A percentile compares a stretch with the other conserved stretches of the same genome.
These are phyloP conservation scores for Citeromyces matritensis DNA, from an alignment of 805 yeast species.

Conservation along the genomic window DNA sequence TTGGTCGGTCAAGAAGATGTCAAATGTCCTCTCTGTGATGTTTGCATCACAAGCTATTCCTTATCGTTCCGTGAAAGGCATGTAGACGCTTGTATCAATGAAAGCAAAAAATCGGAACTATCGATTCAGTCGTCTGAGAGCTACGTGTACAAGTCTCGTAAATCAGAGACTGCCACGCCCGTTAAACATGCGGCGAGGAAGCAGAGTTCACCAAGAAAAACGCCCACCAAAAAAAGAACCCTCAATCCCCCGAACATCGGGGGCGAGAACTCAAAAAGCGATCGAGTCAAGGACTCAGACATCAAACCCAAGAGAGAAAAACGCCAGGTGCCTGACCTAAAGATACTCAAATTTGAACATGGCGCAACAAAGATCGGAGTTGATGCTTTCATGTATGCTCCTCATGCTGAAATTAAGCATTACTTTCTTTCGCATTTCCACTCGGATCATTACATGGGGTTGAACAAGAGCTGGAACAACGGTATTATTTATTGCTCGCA, in stretches of 20 bases:
- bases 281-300: slow-evolving; percentile 1
- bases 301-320: slow-evolving; percentile 9
- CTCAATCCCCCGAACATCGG: too few relatives aligned
- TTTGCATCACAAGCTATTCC: slow-evolving; percentile 19
- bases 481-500: slow-evolving; percentile 62
- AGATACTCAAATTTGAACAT: slow-evolving; percentile 27
- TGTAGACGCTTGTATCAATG: slow-evolving; percentile 33
- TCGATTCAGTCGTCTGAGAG: slow-evolving; percentile 1
- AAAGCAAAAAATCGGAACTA: slow-evolving; percentile 1
- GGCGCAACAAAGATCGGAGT: slow-evolving; percentile 28
- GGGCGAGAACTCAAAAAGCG: slow-evolving; percentile 1
- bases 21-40: slow-evolving; percentile 37
- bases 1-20: slow-evolving; percentile 4
- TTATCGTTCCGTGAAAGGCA: slow-evolving; percentile 32
- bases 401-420: slow-evolving; percentile 25
- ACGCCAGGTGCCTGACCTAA: slow-evolving; percentile 36
- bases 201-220: too few relatives aligned
- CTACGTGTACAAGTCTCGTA: slow-evolving; percentile 1
- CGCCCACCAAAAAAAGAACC: too few relatives aligned
- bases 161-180: too few relatives aligned
- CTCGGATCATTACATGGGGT: slow-evolving; percentile 87
- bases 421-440: slow-evolving; percentile 79
- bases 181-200: too few relatives aligned
- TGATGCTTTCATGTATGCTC: slow-evolving; percentile 48
- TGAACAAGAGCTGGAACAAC: slow-evolving; percentile 60